Evolutionary conservation across 179 eudicot genomes (phyloP), one percentile per base, ranked within the genome.

Genomic region (Actinidia arguta): DNA sequence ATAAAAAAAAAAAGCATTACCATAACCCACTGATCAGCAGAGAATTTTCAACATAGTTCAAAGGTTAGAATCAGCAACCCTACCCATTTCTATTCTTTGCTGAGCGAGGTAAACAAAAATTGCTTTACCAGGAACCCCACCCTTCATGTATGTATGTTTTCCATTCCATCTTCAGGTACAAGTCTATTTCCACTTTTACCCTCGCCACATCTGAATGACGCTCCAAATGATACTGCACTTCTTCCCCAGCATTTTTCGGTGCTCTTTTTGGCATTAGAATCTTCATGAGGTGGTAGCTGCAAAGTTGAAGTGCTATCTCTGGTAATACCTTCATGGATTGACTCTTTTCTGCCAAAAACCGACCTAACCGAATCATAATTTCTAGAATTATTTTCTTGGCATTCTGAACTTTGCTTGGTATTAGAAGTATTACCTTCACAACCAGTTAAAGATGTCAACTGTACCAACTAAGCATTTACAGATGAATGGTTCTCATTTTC

Each of bases 281-380:
- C 71, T 82, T 80, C 77, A 70, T 6, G n/a, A 80, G 74, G 42
- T 3, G 7, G 39, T 24, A 76, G 39, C 64, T 44, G 80, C 69
- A 76, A 59, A 59, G 39, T 58, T 59, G 69, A 76, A 61, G 31
- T 14, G 54, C 69, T 5, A 22, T 24, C 4, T 20, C n/a, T 59
- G 20, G 12, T 76, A 39, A 46, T n/a, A 11, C n/a, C 68, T 39
- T 62, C 68, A 58, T 58, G 2, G 6, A 44, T 58, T 44, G 31
- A 22, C 11, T 76, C 54, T 76, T 76, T 44, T 44, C 69, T 44
- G 54, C 73, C 24, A 69, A 44, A n/a, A n/a, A n/a, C 71, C 18
- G 47, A 59, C 11, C 69, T 25, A 24, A 24, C 72, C 47, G 12
- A 67, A n/a, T 54, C 25, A 36, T 58, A n/a, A 67, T 68, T 36